phyloP scores from a whole-genome alignment of 2,329 filamentous ascomycete genomes.

The Hysterium pulicare region DNA sequence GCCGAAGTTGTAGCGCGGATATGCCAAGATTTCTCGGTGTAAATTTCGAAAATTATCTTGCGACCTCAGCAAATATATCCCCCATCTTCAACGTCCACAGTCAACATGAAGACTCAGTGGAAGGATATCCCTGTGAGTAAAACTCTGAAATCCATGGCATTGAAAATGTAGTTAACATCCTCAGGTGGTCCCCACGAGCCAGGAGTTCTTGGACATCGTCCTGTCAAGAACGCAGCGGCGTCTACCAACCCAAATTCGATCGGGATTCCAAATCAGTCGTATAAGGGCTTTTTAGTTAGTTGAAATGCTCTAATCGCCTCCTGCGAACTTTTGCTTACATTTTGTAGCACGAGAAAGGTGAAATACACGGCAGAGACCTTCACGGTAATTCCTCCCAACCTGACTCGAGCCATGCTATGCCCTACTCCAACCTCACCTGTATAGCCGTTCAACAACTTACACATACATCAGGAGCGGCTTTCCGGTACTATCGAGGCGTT shows the following conservation, averaged over 20 bases:
- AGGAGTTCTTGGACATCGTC: conserved; percentile 98
- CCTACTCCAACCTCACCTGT: too few relatives aligned
- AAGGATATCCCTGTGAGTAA: conserved; percentile 74
- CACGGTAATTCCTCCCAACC: too few relatives aligned
- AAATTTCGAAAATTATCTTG: too few relatives aligned
- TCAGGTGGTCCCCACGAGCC: conserved; percentile 84
- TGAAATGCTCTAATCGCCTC: background rate
- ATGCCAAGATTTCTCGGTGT: too few relatives aligned
- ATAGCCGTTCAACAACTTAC: too few relatives aligned
- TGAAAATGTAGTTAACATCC: too few relatives aligned
- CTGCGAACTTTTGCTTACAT: background rate
- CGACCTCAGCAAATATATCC: too few relatives aligned
- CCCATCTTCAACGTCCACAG: too few relatives aligned
- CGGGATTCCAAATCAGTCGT: conserved; percentile 93
- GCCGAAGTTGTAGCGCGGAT: too few relatives aligned
- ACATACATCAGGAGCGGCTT: conserved; percentile 89
- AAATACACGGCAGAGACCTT: conserved; percentile 98
- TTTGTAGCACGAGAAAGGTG: conserved; percentile 72
- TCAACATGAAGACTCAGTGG: conserved; percentile 39
- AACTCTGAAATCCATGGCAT: too few relatives aligned
- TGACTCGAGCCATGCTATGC: too few relatives aligned
- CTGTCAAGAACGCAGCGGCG: conserved; percentile 81
- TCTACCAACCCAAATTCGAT: conserved; percentile 89
- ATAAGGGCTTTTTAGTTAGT: conserved; percentile 49
- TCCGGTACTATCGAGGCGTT: conserved; percentile 88